Evolutionary conservation across 305 asterid genomes (phyloP).

Genomic region (Ruellia speciosa): DNA sequence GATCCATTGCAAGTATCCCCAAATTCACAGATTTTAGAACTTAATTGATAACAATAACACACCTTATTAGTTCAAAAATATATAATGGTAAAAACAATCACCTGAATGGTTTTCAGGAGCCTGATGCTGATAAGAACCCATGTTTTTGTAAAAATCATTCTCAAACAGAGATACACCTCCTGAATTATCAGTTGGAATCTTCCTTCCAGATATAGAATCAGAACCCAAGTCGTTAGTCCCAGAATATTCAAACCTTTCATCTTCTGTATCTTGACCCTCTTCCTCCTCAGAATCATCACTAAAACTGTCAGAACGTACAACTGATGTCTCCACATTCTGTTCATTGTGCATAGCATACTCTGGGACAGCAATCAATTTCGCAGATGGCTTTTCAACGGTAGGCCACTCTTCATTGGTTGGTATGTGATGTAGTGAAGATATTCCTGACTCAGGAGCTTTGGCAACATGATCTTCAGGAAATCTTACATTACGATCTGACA

Average conservation of each 20-base stretch:
- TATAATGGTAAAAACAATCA: constrained; percentile 15
- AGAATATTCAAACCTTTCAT: constrained; percentile 36
- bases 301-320: constrained; percentile 31
- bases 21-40: neutral
- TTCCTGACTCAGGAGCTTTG: constrained; percentile 32
- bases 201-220: constrained; percentile 38
- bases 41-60: neutral
- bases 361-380: constrained; percentile 26
- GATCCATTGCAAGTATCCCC: neutral
- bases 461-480: constrained; percentile 33
- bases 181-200: constrained; percentile 44
- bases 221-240: constrained; percentile 36
- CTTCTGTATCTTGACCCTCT: constrained; percentile 42
- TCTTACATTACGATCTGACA: constrained; percentile 27
- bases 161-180: constrained; percentile 47
- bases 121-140: constrained; percentile 44
- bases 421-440: constrained; percentile 32
- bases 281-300: constrained; percentile 36
- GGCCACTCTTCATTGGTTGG: constrained; percentile 73
- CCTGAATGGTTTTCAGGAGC: constrained; percentile 46
- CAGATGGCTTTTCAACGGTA: constrained; percentile 55
- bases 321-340: constrained; percentile 42
- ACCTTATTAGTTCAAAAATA: neutral
- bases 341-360: constrained; percentile 37
- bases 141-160: constrained; percentile 40